Percentiles rank a stretch among this genome's conserved stretches.
Conservation (phyloP, 2,329 filamentous ascomycete genomes). For the Monilinia laxa region DNA sequence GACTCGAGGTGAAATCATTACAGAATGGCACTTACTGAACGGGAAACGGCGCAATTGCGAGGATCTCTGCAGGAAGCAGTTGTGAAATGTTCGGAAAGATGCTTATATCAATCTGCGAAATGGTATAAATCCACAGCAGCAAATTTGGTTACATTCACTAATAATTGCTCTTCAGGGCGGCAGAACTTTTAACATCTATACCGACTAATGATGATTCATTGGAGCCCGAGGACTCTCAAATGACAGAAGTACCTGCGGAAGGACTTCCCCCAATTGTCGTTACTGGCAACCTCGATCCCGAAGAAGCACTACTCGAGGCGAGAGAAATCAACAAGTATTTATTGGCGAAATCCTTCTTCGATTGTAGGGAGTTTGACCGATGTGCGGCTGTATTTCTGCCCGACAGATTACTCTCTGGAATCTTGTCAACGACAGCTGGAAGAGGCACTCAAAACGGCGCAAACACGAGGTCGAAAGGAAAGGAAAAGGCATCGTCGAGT, state of each 20-base stretch:
- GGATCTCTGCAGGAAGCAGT: constrained; percentile 79
- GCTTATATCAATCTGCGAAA: constrained; percentile 94
- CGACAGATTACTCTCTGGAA: constrained; percentile 69
- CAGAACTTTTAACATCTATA: constrained; percentile 86
- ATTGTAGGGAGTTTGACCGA: constrained; percentile 91
- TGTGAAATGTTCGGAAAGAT: constrained; percentile 88
- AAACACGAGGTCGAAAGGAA: constrained; percentile 61
- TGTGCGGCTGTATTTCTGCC: constrained; percentile 87
- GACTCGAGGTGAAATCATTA: neutral
- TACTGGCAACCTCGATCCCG: constrained; percentile 61
- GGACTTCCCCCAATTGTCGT: constrained; percentile 51
- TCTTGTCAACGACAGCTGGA: constrained; percentile 50
- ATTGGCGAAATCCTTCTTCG: constrained; percentile 89
- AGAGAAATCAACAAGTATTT: constrained; percentile 81
- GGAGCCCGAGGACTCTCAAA: constrained; percentile 58
- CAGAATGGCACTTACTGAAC: constrained; percentile 47
- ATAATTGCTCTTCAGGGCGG: constrained; percentile 63
- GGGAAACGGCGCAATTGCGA: constrained; percentile 54
- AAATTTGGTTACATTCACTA: constrained; percentile 8
- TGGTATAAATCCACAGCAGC: constrained; percentile 57
- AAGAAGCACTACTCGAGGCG: constrained; percentile 73
- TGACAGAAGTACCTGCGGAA: constrained; percentile 53
- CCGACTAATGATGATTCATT: constrained; percentile 52
- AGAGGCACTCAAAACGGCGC: constrained; percentile 43
- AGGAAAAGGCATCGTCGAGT: constrained; percentile 44